These are phyloP conservation scores for Solanum okadae DNA, from an alignment of 257 asterid species.

Conservation along the genomic window DNA sequence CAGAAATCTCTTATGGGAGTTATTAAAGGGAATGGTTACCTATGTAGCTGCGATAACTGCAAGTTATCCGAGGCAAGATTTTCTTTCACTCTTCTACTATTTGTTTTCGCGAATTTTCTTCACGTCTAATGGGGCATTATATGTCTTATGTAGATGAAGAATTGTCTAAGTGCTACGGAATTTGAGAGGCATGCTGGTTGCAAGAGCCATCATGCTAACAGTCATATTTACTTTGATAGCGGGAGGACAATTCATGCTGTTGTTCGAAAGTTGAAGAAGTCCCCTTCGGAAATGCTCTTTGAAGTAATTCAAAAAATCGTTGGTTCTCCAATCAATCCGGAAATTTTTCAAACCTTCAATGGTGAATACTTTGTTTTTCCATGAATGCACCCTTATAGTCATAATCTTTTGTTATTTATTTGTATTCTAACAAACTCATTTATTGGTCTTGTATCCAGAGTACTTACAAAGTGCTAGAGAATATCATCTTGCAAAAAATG, in stretches of 20 bases:
- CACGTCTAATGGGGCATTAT: neutral
- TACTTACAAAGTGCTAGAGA: slow-evolving; percentile 59
- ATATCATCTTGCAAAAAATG: slow-evolving; percentile 46
- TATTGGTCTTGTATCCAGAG: slow-evolving; percentile 16
- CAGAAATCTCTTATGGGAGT: slow-evolving; percentile 67
- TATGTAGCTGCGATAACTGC: slow-evolving; percentile 74
- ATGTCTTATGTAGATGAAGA: slow-evolving; percentile 21
- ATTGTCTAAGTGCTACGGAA: slow-evolving; percentile 40
- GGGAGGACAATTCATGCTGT: slow-evolving; percentile 67
- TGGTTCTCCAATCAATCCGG: slow-evolving; percentile 49
- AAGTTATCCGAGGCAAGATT: neutral
- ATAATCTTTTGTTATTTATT: too few species aligned
- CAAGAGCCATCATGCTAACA: slow-evolving; percentile 80
- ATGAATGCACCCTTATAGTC: neutral
- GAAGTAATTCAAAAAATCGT: slow-evolving; percentile 43
- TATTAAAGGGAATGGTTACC: slow-evolving; percentile 55
- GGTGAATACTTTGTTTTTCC: slow-evolving; percentile 28
- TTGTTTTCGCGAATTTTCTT: neutral
- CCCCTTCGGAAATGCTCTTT: slow-evolving; percentile 49
- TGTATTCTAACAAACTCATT: neutral
- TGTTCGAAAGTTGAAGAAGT: slow-evolving; percentile 65
- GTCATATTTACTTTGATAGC: slow-evolving; percentile 65
- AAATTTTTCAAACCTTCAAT: slow-evolving; percentile 59
- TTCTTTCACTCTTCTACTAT: neutral
- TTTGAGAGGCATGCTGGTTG: slow-evolving; percentile 79